Evolutionary conservation across 345 rosid species (phyloP).

Genomic region (Noccaea bulbosa): DNA sequence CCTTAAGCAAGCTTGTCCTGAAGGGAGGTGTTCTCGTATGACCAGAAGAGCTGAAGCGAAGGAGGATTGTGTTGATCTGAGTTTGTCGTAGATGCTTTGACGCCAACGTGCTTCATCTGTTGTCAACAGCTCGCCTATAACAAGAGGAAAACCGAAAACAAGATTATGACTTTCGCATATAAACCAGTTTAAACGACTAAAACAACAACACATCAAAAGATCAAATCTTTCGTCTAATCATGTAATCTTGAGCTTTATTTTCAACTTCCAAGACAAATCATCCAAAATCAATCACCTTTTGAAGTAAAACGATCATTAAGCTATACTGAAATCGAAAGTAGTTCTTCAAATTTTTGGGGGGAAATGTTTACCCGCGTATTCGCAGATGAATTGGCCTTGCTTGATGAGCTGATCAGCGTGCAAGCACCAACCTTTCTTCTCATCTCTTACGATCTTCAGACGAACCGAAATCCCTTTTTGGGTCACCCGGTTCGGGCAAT

Average conservation of each 20-base stretch:
- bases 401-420: constrained; percentile 65
- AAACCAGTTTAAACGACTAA: background rate
- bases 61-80: constrained; percentile 47
- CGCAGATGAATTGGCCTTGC: constrained; percentile 75
- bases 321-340: background rate
- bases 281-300: background rate
- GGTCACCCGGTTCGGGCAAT: constrained; percentile 63
- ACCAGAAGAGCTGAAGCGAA: constrained; percentile 68
- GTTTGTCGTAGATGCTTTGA: constrained; percentile 69
- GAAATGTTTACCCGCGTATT: constrained; percentile 68
- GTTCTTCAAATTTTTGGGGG: background rate
- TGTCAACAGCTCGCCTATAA: constrained; percentile 74
- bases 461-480: constrained; percentile 63
- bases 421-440: constrained; percentile 84
- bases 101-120: constrained; percentile 73
- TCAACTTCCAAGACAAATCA: background rate
- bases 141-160: background rate
- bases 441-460: constrained; percentile 66
- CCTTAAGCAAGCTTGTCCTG: constrained; percentile 82
- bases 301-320: background rate
- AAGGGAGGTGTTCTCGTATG: constrained; percentile 92
- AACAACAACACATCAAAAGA: background rate
- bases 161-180: background rate
- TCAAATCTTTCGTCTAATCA: background rate
- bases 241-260: constrained; percentile 3